phyloP scores from a whole-genome alignment of 108 stramenopile genomes.

The Fistulifera solaris region DNA sequence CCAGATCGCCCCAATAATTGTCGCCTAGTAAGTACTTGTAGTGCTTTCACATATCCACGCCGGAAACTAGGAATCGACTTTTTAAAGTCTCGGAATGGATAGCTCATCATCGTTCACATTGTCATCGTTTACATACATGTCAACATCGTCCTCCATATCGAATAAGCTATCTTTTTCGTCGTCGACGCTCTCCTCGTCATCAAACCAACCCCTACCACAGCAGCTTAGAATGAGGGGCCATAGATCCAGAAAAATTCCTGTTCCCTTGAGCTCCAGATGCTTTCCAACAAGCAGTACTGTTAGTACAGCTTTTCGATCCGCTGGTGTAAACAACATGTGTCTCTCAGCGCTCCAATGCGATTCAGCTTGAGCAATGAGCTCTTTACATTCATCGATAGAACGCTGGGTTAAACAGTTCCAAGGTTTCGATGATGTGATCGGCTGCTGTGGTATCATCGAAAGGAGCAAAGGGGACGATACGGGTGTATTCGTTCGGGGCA shows the following conservation, averaged over 20 bases:
- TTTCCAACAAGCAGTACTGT: slow-evolving; percentile 74
- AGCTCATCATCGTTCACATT: too few species aligned
- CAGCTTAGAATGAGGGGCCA: slow-evolving; percentile 72
- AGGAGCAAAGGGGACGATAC: slow-evolving; percentile 73
- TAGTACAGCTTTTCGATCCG: slow-evolving; percentile 61
- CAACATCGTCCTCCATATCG: too few species aligned
- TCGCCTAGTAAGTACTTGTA: too few species aligned
- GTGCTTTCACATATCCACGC: too few species aligned
- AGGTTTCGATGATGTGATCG: slow-evolving; percentile 71
- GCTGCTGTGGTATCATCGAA: slow-evolving; percentile 71
- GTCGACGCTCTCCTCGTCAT: slow-evolving; percentile 11
- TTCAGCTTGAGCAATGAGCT: slow-evolving; percentile 63
- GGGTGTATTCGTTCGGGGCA: slow-evolving; percentile 27
- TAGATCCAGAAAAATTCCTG: slow-evolving; percentile 62
- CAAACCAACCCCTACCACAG: slow-evolving; percentile 86
- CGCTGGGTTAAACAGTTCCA: slow-evolving; percentile 83
- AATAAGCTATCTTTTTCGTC: too few species aligned
- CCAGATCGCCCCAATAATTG: too few species aligned
- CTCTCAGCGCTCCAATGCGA: slow-evolving; percentile 67
- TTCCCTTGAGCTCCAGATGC: slow-evolving; percentile 61
- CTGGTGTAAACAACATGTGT: slow-evolving; percentile 67
- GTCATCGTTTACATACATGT: too few species aligned
- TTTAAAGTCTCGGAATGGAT: too few species aligned
- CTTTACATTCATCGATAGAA: slow-evolving; percentile 69
- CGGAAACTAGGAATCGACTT: too few species aligned